These are phyloP conservation scores for Cicer bijugum DNA, from an alignment of 306 rosid species.

Conservation along the genomic window DNA sequence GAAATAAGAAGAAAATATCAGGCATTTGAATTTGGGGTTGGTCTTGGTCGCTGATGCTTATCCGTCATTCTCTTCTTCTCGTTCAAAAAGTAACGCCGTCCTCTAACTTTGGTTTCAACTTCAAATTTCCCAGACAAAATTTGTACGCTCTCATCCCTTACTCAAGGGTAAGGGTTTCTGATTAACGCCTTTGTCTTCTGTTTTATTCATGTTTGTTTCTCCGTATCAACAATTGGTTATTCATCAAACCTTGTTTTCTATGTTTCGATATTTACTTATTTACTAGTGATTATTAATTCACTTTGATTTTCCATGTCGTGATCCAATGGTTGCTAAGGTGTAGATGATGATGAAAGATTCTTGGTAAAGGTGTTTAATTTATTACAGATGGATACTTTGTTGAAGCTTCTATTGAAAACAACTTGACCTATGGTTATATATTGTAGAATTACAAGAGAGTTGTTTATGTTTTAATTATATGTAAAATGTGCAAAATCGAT, in stretches of 20 bases:
- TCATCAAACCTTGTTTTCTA: background rate
- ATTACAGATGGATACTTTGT: background rate
- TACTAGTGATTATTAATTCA: background rate
- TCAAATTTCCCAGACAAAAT: conserved; percentile 2
- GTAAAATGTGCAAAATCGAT: no score
- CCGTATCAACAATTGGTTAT: background rate
- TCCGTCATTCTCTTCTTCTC: background rate
- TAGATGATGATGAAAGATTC: background rate
- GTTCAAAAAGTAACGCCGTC: conserved; percentile 9
- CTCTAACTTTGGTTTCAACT: conserved; percentile 29
- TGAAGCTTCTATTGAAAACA: background rate
- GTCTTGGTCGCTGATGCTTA: no score
- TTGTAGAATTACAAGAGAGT: background rate
- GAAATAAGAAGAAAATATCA: no score
- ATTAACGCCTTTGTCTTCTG: background rate
- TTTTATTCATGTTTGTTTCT: background rate
- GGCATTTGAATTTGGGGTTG: no score
- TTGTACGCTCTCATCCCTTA: background rate
- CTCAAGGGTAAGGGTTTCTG: conserved; percentile 8
- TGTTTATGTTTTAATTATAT: no score
- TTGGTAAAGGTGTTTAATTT: conserved; percentile 1
- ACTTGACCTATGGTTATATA: background rate
- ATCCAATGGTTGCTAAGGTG: background rate
- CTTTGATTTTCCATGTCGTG: background rate
- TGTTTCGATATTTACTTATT: background rate